Evolutionary conservation across 208 protist species (phyloP).

Genomic region (Leishmania guyanensis): DNA sequence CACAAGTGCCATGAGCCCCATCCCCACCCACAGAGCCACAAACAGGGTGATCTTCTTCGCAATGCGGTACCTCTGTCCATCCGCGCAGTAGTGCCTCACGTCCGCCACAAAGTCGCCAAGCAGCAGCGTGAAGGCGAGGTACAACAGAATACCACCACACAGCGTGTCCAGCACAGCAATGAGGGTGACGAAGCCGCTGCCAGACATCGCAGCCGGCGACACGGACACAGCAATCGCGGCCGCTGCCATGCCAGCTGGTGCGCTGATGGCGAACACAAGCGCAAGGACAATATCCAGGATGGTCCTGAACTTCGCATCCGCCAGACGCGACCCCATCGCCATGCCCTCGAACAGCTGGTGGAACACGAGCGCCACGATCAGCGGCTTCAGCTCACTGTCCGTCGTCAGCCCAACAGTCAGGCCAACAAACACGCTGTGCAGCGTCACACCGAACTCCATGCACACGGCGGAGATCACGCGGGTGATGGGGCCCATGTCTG

Average conservation of each 20-base stretch:
- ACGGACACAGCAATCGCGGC: conserved; percentile 33
- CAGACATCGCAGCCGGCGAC: conserved; percentile 39
- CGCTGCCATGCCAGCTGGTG: conserved; percentile 42
- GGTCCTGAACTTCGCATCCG: conserved; percentile 49
- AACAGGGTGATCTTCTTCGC: conserved; percentile 30
- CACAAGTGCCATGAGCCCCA: conserved; percentile 49
- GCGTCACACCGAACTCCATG: conserved; percentile 66
- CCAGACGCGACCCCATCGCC: conserved; percentile 62
- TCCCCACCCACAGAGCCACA: conserved; percentile 42
- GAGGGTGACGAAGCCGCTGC: conserved; percentile 34
- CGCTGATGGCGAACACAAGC: conserved; percentile 51
- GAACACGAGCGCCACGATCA: conserved; percentile 64
- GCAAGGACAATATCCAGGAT: conserved; percentile 44
- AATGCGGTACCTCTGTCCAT: conserved; percentile 8
- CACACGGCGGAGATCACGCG: conserved; percentile 50
- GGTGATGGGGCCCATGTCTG: conserved; percentile 28
- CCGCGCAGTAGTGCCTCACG: conserved; percentile 27
- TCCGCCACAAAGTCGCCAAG: conserved; percentile 58
- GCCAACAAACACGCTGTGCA: conserved; percentile 80
- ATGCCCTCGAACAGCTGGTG: conserved; percentile 82
- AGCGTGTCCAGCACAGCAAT: conserved; percentile 55
- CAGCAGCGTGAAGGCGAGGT: conserved; percentile 69
- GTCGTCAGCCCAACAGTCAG: conserved; percentile 53
- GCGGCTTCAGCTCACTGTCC: conserved; percentile 45
- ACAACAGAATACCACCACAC: conserved; percentile 76